These are phyloP conservation scores for Selaginella moellendorffii DNA, from an alignment of 75 land plant species.

Conservation along the genomic window DNA sequence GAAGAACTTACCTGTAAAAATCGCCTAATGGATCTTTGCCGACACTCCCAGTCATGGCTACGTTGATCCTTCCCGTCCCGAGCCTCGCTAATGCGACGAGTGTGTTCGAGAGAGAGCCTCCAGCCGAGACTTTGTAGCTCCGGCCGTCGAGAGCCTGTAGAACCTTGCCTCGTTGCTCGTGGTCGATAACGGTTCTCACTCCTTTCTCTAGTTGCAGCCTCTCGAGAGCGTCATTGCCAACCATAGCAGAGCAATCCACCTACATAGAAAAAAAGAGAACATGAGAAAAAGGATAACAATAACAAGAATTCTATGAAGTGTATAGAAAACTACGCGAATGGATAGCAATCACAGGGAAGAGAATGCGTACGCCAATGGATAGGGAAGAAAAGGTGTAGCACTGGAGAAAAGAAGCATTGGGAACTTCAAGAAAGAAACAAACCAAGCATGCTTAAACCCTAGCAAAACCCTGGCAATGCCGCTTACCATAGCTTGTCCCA, in stretches of 20 bases:
- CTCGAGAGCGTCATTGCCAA: constrained; percentile 69
- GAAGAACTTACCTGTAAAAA: constrained; percentile 64
- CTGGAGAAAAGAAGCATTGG: too few species aligned
- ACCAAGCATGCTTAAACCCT: too few species aligned
- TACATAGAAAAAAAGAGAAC: constrained; percentile 12
- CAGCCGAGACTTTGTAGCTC: constrained; percentile 93
- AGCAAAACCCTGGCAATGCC: too few species aligned
- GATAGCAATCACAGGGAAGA: too few species aligned
- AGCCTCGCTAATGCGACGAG: constrained; percentile 88
- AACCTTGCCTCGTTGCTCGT: constrained; percentile 85
- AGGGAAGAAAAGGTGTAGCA: too few species aligned
- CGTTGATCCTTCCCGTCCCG: constrained; percentile 44
- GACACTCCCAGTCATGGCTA: constrained; percentile 89
- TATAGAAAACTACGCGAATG: neutral
- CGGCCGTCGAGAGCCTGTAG: constrained; percentile 82
- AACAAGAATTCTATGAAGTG: neutral
- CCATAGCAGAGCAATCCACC: constrained; percentile 96
- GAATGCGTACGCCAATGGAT: too few species aligned
- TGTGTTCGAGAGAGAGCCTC: constrained; percentile 95
- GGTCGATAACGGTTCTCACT: constrained; percentile 73
- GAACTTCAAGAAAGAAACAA: too few species aligned
- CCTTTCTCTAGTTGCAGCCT: constrained; percentile 67
- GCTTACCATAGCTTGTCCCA: constrained; percentile 95
- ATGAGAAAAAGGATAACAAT: neutral
- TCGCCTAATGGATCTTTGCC: constrained; percentile 89